Conservation (phyloP, 1,284 basidiomycete species). For the Prillingera fragicola region DNA sequence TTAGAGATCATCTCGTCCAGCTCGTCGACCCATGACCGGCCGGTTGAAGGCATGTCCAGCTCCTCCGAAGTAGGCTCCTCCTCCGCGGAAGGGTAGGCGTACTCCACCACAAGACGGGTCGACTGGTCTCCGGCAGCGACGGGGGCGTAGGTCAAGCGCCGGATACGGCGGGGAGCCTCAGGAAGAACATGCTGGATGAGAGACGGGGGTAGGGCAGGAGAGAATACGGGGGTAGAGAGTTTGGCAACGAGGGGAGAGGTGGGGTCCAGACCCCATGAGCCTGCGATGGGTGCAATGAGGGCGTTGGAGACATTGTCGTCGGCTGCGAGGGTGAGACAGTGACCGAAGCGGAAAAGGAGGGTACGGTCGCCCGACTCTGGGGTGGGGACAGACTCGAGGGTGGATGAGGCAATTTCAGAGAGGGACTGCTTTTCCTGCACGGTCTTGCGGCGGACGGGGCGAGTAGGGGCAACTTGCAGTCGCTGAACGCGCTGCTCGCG, state of each 20-base stretch:
- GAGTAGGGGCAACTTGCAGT: no score
- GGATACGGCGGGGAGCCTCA: background rate
- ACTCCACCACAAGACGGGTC: conserved; percentile 5
- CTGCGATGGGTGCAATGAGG: conserved; percentile 4
- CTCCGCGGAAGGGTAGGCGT: conserved; percentile 5
- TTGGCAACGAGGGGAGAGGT: no score
- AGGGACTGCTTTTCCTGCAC: no score
- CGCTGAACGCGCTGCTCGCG: conserved; percentile 1
- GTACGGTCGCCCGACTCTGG: no score
- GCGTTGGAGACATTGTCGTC: background rate
- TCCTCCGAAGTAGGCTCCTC: no score
- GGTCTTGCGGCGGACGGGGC: no score
- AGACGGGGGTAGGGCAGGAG: conserved; percentile 13
- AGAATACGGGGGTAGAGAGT: conserved; percentile 9
- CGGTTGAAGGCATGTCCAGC: no score
- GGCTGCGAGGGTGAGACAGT: conserved; percentile 1
- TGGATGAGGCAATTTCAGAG: no score
- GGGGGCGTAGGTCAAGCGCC: conserved; percentile 13
- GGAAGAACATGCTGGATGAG: conserved; percentile 15
- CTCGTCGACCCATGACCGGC: background rate
- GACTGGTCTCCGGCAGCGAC: background rate
- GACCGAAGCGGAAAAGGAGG: conserved; percentile 6
- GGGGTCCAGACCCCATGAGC: conserved; percentile 3
- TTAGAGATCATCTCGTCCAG: conserved; percentile 2
- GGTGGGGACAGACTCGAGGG: no score